Base-by-base conservation (phyloP, 129 eudicot species). In the Smallanthus sonchifolius region DNA sequence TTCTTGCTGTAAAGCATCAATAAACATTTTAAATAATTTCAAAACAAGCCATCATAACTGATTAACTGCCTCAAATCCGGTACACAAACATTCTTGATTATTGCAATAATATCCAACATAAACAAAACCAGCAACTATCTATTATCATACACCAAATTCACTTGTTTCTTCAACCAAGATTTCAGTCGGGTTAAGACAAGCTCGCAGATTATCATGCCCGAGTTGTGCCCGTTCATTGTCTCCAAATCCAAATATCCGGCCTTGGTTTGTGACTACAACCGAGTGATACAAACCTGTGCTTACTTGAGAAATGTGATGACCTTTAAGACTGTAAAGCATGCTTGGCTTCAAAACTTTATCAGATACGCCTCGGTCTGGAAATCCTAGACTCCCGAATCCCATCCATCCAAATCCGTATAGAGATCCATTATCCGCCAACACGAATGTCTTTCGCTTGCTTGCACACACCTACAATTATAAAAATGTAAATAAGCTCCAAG, bases 361-460 rank as follows among this genome's bases (percentile, higher is more conserved):
- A 8, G 96, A 94, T 11, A 70, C 81, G 7, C 88, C 91, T 75
- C 87, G 80, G 54, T 94, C 90, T 4, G 92, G 92, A 65, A 94
- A 94, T 28, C 98, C 98, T n/a, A 94, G 84, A 77, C 98, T 94
- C 34, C 97, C 98, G 71, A 88, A 94, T 3, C 84, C 98, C 97
- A 94, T 90, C 96, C 97, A 90, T 7, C 98, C 98, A 80, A 94
- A 94, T 20, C 92, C 98, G 61, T 88, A 86, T 37, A 94, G 65
- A 37, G 84, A 84, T 42, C 98, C 98, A 57, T 83, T 79, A 42
- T 94, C 98, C 20, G 79, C 69, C 48, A 94, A 75, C 56, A 94
- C 97, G 77, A 94, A 94, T 3, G 89, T 94, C 85, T 94, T 94
- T 75, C 97, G 77, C 85, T 86, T 94, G 63, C 98, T 88, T 47